Evolutionary conservation across 805 yeast species (phyloP).

Genomic region (Schwanniomyces yamadae): DNA sequence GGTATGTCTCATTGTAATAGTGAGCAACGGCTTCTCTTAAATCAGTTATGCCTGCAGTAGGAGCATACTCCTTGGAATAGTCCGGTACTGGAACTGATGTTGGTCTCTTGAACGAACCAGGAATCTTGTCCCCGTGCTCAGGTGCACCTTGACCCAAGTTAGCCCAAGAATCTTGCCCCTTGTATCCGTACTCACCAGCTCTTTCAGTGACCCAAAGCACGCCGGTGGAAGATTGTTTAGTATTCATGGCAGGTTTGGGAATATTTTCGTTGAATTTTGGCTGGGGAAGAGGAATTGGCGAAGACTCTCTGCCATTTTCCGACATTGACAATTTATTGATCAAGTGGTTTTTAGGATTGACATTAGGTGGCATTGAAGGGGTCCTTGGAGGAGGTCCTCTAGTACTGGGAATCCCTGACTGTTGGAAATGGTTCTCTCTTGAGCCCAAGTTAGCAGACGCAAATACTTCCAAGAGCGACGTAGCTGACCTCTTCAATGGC

Average conservation of each 20-base stretch:
- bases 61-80: conserved; percentile 54
- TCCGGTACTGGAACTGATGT: conserved; percentile 45
- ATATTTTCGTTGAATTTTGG: conserved; percentile 45
- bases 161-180: conserved; percentile 49
- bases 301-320: conserved; percentile 39
- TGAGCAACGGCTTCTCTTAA: conserved; percentile 59
- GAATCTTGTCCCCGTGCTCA: conserved; percentile 57
- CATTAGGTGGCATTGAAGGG: conserved; percentile 14
- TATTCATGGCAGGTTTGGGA: conserved; percentile 58
- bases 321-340: conserved; percentile 28
- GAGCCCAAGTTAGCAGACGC: conserved; percentile 6
- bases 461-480: conserved; percentile 37
- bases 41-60: conserved; percentile 56
- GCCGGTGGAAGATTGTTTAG: conserved; percentile 59
- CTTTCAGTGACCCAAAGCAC: conserved; percentile 65
- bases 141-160: conserved; percentile 67
- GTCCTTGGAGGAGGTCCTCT: conserved; percentile 12
- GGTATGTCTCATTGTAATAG: conserved; percentile 53
- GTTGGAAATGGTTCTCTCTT: conserved; percentile 16
- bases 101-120: conserved; percentile 59
- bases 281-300: conserved; percentile 51
- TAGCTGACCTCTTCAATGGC: conserved; percentile 36
- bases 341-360: conserved; percentile 19
- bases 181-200: conserved; percentile 56
- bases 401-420: conserved; percentile 20